phyloP scores from a whole-genome alignment of 306 rosid species.

The Carpinus viminea region DNA sequence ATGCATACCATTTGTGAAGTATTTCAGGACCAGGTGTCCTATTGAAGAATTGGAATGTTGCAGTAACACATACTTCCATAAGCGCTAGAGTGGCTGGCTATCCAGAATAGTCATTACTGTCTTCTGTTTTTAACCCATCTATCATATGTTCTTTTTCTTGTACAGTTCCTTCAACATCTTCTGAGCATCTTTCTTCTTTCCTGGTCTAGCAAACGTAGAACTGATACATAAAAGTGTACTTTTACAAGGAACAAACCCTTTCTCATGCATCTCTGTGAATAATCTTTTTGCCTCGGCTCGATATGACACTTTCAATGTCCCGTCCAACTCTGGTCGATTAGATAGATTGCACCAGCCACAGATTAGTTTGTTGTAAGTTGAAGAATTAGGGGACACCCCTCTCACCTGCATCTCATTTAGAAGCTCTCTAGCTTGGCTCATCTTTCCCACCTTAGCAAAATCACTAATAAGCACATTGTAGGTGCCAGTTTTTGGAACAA shows the following conservation, averaged over 20 bases:
- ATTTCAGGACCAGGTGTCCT: neutral
- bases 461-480: constrained; percentile 83
- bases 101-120: constrained; percentile 11
- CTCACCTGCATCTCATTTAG: constrained; percentile 78
- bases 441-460: constrained; percentile 75
- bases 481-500: constrained; percentile 70
- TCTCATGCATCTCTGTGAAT: constrained; percentile 65
- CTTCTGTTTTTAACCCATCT: constrained; percentile 25
- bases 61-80: neutral
- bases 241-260: constrained; percentile 67
- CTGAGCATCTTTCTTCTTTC: constrained; percentile 65
- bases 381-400: constrained; percentile 74
- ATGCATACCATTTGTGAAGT: neutral
- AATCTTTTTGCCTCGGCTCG: constrained; percentile 71
- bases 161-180: constrained; percentile 58
- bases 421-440: constrained; percentile 87
- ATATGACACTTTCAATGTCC: constrained; percentile 49
- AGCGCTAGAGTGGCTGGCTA: neutral
- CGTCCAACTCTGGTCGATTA: constrained; percentile 58
- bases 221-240: constrained; percentile 58
- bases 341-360: constrained; percentile 84
- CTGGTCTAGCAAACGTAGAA: constrained; percentile 65
- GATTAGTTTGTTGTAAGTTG: constrained; percentile 76
- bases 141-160: constrained; percentile 47
- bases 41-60: neutral